Conservation (phyloP, 257 asterid species). For the Ocimum tenuiflorum region DNA sequence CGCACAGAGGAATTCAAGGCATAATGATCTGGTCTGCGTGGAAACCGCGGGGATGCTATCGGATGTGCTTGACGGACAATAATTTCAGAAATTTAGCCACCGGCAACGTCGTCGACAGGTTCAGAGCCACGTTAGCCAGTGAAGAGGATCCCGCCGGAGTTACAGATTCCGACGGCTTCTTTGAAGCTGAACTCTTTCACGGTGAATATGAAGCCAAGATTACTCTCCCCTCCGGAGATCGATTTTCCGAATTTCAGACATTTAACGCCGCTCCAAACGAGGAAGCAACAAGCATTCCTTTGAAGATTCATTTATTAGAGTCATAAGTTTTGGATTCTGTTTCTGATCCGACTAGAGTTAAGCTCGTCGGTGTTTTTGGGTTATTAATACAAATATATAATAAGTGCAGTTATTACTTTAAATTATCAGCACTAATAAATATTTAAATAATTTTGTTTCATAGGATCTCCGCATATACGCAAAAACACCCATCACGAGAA, state of each 20-base stretch:
- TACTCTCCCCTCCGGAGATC: constrained; percentile 23
- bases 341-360: too few species aligned
- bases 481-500: too few species aligned
- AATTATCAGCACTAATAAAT: too few species aligned
- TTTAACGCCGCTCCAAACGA: neutral
- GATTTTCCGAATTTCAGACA: neutral
- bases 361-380: too few species aligned
- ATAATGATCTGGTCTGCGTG: constrained; percentile 48
- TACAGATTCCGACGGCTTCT: constrained; percentile 35
- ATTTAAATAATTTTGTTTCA: too few species aligned
- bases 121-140: neutral
- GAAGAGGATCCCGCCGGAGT: constrained; percentile 12
- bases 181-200: constrained; percentile 36
- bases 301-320: neutral
- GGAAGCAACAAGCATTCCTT: neutral
- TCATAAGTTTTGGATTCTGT: too few species aligned
- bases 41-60: constrained; percentile 49
- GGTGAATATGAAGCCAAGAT: constrained; percentile 44
- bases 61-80: constrained; percentile 57
- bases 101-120: constrained; percentile 42
- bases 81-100: constrained; percentile 46
- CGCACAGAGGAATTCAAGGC: constrained; percentile 35
- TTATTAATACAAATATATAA: too few species aligned
- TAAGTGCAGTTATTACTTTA: too few species aligned
- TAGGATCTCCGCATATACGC: too few species aligned